These are phyloP conservation scores for Trichoderma atrobrunneum DNA, from an alignment of 2,329 filamentous ascomycete genomes.

Conservation along the genomic window DNA sequence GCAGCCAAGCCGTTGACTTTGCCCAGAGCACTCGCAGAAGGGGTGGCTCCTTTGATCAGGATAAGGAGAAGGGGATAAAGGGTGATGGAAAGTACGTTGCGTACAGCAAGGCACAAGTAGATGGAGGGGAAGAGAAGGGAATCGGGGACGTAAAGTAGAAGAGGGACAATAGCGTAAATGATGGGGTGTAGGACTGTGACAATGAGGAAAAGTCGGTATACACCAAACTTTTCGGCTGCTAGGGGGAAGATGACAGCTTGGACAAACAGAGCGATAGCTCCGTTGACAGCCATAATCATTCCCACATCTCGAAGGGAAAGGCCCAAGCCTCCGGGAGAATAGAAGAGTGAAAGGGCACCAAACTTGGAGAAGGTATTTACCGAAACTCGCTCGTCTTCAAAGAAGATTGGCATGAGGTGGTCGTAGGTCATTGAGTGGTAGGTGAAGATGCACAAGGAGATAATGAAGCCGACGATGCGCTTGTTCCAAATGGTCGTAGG, in stretches of 20 bases:
- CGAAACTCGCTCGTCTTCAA: constrained; percentile 68
- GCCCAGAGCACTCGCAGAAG: constrained; percentile 54
- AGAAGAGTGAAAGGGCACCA: constrained; percentile 44
- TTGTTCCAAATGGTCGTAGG: constrained; percentile 49
- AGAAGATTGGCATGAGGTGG: constrained; percentile 86
- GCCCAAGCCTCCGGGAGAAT: constrained; percentile 61
- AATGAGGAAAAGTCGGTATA: constrained; percentile 57
- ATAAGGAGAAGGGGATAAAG: constrained; percentile 66
- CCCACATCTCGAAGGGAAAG: constrained; percentile 62
- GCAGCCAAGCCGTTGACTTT: constrained; percentile 66
- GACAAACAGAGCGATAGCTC: constrained; percentile 56
- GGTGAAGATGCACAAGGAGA: constrained; percentile 86
- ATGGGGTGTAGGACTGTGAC: constrained; percentile 61
- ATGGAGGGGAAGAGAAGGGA: constrained; percentile 53
- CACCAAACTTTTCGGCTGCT: constrained; percentile 56
- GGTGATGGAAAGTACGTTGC: constrained; percentile 61
- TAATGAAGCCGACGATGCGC: constrained; percentile 70
- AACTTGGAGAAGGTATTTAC: constrained; percentile 36
- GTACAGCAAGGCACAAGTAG: constrained; percentile 55
- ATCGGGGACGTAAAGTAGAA: constrained; percentile 54
- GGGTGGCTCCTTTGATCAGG: constrained; percentile 64
- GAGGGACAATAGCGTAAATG: constrained; percentile 58
- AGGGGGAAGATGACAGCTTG: constrained; percentile 61
- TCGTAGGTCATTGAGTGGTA: constrained; percentile 97
- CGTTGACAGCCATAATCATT: constrained; percentile 58